Base-by-base conservation (phyloP, 1,284 basidiomycete species). In the Marasmius oreades region DNA sequence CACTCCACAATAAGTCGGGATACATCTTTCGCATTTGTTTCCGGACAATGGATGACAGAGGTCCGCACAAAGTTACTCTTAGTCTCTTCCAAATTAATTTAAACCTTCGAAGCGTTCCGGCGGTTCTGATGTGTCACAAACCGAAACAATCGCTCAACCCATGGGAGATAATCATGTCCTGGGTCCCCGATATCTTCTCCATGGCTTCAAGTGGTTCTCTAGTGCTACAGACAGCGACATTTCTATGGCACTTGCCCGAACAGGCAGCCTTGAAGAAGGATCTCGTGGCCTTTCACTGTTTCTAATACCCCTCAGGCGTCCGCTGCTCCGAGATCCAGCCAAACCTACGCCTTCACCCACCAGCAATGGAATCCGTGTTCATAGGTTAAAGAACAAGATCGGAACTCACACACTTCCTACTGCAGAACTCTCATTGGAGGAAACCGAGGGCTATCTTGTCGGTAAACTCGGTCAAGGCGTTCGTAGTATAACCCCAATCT, bases 21-120 rank as follows among this genome's bases (percentile, higher is more conserved):
- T 66, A 81, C 88, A 1, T 63, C 71, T 0, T 59, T 70, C 24
- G 86, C 87, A 0, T 92, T 85, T 65, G 88, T 85, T 0, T 81
- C 88, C 8, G 91, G 90, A 0, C 90, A 92, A 71, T 92, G 89
- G 88, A 91, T 90, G 89, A 91, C 89, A 2, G 88, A 90, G 73
- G 85, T 80, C 57, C 22, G 70, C 45, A 37, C 43, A 22, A 36
- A 11, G 47, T 24, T 10, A 44, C 5, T 43, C 14, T 11, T 8
- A 39, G 26, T 20, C 20, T 8, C 20, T 51, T 45, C 51, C 4
- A 37, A 36, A 28, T 4, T 36, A 53, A 54, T 63, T 39, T 37
- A 55, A 44, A 26, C 26, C 33, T 16, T 37, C 22, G 14, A 63
- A 90, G 82, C 80, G 85, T 22, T 79, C 86, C 5, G 90, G 90